Conservation (phyloP, 2,329 filamentous ascomycete genomes). For the Arthrinium phaeospermum region DNA sequence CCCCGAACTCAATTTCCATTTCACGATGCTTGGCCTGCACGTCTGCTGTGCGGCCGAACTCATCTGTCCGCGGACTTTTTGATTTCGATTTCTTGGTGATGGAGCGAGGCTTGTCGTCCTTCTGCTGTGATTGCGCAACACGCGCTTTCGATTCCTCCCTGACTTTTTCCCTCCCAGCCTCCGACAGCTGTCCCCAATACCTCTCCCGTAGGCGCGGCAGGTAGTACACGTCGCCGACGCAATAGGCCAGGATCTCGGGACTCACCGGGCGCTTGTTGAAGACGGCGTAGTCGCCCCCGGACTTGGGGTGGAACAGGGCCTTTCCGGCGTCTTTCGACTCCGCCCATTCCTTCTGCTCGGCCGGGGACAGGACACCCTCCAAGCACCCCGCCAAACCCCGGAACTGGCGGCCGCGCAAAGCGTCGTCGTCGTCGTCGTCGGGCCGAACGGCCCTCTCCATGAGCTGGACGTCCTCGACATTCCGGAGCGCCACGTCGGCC, state of each 20-base stretch:
- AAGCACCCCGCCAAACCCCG: neutral
- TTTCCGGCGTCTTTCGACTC: neutral
- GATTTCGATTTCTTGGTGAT: neutral
- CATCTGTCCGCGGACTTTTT: neutral
- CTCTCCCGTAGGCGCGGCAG: neutral
- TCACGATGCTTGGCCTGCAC: neutral
- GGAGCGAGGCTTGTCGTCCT: too few species aligned
- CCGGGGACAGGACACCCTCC: neutral
- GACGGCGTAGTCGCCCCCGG: neutral
- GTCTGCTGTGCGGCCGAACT: neutral
- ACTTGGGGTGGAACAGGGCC: neutral
- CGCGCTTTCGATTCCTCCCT: neutral
- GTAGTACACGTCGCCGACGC: conserved; percentile 8
- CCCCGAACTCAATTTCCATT: neutral
- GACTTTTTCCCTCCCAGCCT: neutral
- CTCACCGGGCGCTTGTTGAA: conserved; percentile 4
- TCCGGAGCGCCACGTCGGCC: neutral
- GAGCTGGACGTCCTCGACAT: conserved; percentile 11
- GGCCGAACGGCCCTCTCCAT: neutral
- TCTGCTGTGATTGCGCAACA: neutral
- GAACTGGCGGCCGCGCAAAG: neutral
- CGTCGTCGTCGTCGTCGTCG: too few species aligned
- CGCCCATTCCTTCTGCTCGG: neutral
- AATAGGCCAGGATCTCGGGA: neutral
- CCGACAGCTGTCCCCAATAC: neutral